Base-by-base conservation (phyloP, 2,329 filamentous ascomycete genomes). In the Diaporthe sp. region DNA sequence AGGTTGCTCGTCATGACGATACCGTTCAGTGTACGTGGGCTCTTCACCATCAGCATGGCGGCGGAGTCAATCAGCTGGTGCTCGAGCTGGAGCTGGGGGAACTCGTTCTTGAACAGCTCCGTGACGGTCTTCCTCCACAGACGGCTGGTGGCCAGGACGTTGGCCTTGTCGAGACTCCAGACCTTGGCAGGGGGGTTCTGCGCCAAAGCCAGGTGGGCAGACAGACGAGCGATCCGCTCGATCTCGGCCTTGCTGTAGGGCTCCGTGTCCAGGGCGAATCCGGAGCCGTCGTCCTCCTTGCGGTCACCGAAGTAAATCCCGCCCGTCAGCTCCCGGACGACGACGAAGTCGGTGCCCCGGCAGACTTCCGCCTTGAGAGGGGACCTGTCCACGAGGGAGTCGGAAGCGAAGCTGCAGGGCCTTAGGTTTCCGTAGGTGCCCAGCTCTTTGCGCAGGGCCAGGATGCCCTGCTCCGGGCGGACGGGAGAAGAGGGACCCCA, bases 21-120 rank as follows among this genome's bases (percentile, higher is more conserved):
- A 71, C 96, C 97, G 83, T 98, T 98, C 71, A 98, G 88, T 30
- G 92, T 91, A 15, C 92, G 89, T 13, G 96, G 96, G 85, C 96
- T 96, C 92, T 97, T 98, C 82, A 98, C 91, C 93, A 98, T 95
- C 79, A 98, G 88, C 96, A 98, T 98, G 78, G 96, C 96, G n/a
- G 96, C 96, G 73, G 92, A 95, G 86, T 98, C 96, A 82, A 98
- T 98, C 68, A 98, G 90, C 83, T 98, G 96, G 84, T 98, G 96
- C 78, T 92, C 91, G 57, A 97, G 86, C 86, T 94, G 91, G 60
- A 98, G 85, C 83, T 96, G 91, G 3, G 96, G 95, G 86, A 97
- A 98, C 88, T 98, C 96, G 78, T 92, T 92, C 78, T 89, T 90
- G 89, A 98, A 96, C 74, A 95, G 89, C 86, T 98, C 94, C 54